These are phyloP conservation scores for Cystoisospora suis DNA, from an alignment of 169 alveolate genomes.

Conservation along the genomic window DNA sequence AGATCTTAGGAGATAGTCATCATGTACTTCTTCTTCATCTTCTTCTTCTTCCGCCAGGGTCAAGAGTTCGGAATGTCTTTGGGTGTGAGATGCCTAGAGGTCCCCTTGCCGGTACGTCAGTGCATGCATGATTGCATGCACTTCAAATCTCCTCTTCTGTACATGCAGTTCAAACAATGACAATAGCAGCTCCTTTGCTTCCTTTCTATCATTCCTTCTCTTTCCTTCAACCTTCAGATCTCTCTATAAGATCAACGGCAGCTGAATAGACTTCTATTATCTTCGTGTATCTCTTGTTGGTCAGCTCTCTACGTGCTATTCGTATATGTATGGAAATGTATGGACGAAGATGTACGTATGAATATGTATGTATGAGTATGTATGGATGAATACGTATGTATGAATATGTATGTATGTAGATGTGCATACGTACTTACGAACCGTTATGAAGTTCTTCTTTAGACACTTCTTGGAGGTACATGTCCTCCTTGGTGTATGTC, in stretches of 20 bases:
- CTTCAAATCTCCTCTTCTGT: no score
- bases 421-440: not conserved
- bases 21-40: slow-evolving; percentile 47
- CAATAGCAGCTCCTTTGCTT: not conserved
- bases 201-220: not conserved
- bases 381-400: not conserved
- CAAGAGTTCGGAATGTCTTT: slow-evolving; percentile 28
- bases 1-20: slow-evolving; percentile 43
- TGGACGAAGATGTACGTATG: not conserved
- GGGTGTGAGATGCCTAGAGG: slow-evolving; percentile 58
- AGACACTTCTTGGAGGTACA: not conserved
- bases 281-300: no score
- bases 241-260: no score
- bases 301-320: no score
- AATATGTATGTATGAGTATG: not conserved
- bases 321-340: not conserved
- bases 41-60: slow-evolving; percentile 49
- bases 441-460: not conserved
- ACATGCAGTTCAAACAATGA: not conserved
- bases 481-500: not conserved
- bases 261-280: no score
- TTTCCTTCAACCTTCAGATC: not conserved
- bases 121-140: no score
- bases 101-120: slow-evolving; percentile 45
- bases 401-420: not conserved